Base-by-base conservation (phyloP, 768 basidiomycete species). In the Rickenella mellea region DNA sequence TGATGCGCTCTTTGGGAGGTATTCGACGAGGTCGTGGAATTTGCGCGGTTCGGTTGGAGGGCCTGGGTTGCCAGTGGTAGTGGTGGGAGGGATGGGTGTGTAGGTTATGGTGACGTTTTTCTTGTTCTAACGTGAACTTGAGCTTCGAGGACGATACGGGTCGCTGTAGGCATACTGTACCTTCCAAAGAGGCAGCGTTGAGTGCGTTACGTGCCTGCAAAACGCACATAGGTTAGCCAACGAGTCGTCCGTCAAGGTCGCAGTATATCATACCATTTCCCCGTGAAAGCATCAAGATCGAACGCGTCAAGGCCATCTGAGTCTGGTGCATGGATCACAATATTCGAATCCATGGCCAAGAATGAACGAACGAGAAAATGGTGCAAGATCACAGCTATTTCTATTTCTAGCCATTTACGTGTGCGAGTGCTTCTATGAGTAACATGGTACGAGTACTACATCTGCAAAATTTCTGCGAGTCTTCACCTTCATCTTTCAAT, bases 31-130 rank as follows among this genome's bases (percentile, higher is more conserved):
- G 44, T 65, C 64, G 40, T 62, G 59, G 42, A 66, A 62, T n/a
- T n/a, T n/a, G n/a, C n/a, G n/a, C n/a, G n/a, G n/a, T n/a, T n/a
- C n/a, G 7, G 48, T 10, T 12, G 21, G 19, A 40, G 52, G 5
- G 44, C 44, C 44, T 22, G 44, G 31, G 12, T 26, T 47, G 33
- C 47, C 33, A 9, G 38, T 39, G 5, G 50, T 42, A 8, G 49
- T 33, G 1, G 52, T 40, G 8, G 58, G 45, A n/a, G n/a, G n/a
- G n/a, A n/a, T n/a, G 0, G 58, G 49, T 1, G 52, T 51, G 44
- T 69, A 69, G 8, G 60, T 62, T 48, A 69, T 67, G 4, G 54
- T 53, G n/a, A 69, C 67, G 44, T 67, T 64, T 55, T 65, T 63
- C 50, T 62, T 66, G 28, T 39, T 27, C 52, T 51, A 37, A 14